A percentile compares a stretch with the other conserved stretches of the same genome.
These are phyloP conservation scores for Neurospora sp. DNA, from an alignment of 495 filamentous ascomycete genomes.

Conservation along the genomic window DNA sequence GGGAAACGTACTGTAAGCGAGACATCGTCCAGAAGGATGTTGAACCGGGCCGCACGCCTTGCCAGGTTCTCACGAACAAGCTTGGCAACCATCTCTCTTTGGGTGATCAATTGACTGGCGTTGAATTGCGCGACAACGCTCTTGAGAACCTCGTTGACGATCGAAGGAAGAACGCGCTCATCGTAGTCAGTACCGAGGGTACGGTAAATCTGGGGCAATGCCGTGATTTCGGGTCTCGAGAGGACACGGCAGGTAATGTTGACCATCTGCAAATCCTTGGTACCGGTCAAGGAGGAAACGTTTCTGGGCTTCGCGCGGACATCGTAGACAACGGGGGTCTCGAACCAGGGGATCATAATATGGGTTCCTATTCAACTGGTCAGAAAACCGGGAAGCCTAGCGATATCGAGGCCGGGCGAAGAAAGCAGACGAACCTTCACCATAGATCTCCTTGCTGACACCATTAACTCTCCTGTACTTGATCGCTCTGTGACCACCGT, in stretches of 20 bases:
- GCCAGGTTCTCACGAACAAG: constrained; percentile 90
- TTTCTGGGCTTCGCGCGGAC: constrained; percentile 95
- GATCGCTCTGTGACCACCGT: constrained; percentile 97
- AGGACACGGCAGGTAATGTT: constrained; percentile 99
- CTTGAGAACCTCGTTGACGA: constrained; percentile 98
- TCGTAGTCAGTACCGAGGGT: constrained; percentile 95
- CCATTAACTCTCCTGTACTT: constrained; percentile 92
- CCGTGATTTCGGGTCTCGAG: constrained; percentile 74
- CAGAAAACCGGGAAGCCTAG: neutral
- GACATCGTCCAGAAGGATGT: constrained; percentile 95
- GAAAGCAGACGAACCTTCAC: constrained; percentile 58
- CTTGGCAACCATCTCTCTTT: constrained; percentile 89
- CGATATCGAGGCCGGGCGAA: neutral
- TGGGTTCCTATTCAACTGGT: constrained; percentile 62
- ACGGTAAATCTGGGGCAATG: constrained; percentile 91
- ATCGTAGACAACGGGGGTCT: constrained; percentile 93
- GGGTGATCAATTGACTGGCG: constrained; percentile 93
- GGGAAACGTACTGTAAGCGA: constrained; percentile 71
- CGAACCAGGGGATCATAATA: constrained; percentile 88
- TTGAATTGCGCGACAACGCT: constrained; percentile 99
- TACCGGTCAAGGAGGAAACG: constrained; percentile 93
- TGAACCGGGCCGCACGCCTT: constrained; percentile 84
- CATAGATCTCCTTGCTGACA: constrained; percentile 94
- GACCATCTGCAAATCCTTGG: constrained; percentile 99
- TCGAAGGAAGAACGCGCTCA: constrained; percentile 90